Base-by-base conservation (phyloP, 2,329 filamentous ascomycete genomes). In the Apiospora arundinis region DNA sequence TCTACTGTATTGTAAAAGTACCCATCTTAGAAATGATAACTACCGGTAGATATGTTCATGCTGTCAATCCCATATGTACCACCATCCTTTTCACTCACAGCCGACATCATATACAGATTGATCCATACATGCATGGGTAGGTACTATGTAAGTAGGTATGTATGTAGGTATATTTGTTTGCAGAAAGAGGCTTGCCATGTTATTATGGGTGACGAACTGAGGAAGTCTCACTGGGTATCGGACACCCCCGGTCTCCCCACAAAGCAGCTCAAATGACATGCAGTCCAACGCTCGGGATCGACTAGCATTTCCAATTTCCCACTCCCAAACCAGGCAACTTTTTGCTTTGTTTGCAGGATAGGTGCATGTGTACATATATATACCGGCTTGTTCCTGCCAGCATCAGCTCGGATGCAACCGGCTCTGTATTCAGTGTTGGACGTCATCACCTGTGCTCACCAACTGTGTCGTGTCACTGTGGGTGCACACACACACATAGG, bases 231-330 rank as follows among this genome's bases (percentile, higher is more conserved):
- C 23, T 56, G 16, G 25, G 25, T 6, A 16, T 60, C 52, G 28
- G 28, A 16, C 28, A 2, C 52, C 52, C 52, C 28, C 28, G 52
- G 52, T 60, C 52, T 60, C 52, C 52, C 52, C 52, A 60, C 52
- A 60, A 32, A 60, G 52, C 52, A 60, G 21, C 52, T 60, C 28
- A 32, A 56, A 60, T 60, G 52, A 21, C 52, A 32, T 60, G 52
- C 52, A 60, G 28, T 60, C 37, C 52, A 37, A 60, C 52, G 52
- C 52, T 21, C 52, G 52, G 52, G 52, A 60, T 60, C 52, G 32
- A 37, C 52, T 60, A 60, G 25, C 25, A 45, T 32, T 25, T 25
- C 5, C 23, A 2, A 32, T 18, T 56, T 37, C 16, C 5, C 49
- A 56, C 1, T 21, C 16, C 49, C 9, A 56, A 28, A 14, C 46